Evolutionary conservation across 2,329 filamentous ascomycete genomes (phyloP), one percentile per base, ranked within the genome.

Genomic region (Huntiella moniliformis): DNA sequence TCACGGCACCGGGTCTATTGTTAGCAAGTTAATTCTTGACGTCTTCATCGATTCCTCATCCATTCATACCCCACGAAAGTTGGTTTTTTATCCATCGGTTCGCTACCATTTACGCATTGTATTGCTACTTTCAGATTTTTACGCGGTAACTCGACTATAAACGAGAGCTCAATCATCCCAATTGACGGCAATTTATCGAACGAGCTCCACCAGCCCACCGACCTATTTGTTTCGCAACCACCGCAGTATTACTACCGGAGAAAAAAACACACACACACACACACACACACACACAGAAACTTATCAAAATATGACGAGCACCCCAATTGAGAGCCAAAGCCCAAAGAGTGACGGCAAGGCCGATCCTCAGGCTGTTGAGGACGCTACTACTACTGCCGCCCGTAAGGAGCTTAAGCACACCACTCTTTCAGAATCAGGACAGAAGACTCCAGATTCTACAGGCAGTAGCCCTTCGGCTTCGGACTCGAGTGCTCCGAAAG

Each of bases 331-430:
- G 41, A 66, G 61, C 56, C 64, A 42, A 17, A 38, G 65, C 49
- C 63, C 59, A 51, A 50, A 45, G 18, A 45, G 45, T 44, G 45
- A 38, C 37, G 55, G 55, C 22, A 58, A 60, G 42, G 54, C 55
- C 31, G 44, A 44, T 10, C 43, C 46, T 42, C 33, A 16, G 42
- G 52, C 61, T 51, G 16, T 18, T 16, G 75, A 79, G 53, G 75
- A 79, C 57, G 70, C 72, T 33, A 74, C 74, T 55, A 79, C 75
- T 36, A 71, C 71, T 49, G 74, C 74, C 44, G 66, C 75, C 33
- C 70, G 75, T 51, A 70, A 77, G 54, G 75, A 79, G 60, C 66
- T 79, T 36, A 74, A 71, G 60, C 73, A 79, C 52, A 76, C 74
- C 7, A 67, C 63, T 44, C 77, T 79, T 52, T 79, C 74, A 22